These are phyloP conservation scores for Sphagnum contortum DNA, from an alignment of 225 moss, liverwort and hornwort genomes.

Conservation along the genomic window DNA sequence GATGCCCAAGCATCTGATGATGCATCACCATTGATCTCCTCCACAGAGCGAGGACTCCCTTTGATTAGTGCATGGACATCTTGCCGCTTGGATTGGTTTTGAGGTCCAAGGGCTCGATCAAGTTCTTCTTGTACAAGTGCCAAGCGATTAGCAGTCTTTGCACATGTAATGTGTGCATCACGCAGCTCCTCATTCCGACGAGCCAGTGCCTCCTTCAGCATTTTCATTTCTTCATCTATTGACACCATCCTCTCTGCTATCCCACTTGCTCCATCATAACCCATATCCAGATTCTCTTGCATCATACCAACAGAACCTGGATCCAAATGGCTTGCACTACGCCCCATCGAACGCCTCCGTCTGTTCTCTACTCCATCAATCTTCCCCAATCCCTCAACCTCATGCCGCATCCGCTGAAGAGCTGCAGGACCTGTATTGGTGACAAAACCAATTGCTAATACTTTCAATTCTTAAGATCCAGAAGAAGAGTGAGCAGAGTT, in stretches of 20 bases:
- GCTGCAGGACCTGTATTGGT: slow-evolving; percentile 36
- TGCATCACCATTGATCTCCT: slow-evolving; percentile 17
- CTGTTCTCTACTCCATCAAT: slow-evolving; percentile 29
- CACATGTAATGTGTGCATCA: slow-evolving; percentile 36
- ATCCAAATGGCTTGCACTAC: slow-evolving; percentile 38
- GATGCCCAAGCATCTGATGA: slow-evolving; percentile 24
- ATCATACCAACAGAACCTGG: slow-evolving; percentile 21
- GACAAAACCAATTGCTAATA: not conserved
- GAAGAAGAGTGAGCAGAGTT: not conserved
- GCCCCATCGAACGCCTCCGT: slow-evolving; percentile 31
- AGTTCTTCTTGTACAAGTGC: slow-evolving; percentile 43
- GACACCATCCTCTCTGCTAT: slow-evolving; percentile 47
- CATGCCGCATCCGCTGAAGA: slow-evolving; percentile 54
- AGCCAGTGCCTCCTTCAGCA: slow-evolving; percentile 50
- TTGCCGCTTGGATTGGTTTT: not conserved
- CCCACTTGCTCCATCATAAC: slow-evolving; percentile 10
- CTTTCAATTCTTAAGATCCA: not conserved
- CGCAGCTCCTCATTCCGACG: slow-evolving; percentile 48
- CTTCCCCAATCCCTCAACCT: slow-evolving; percentile 36
- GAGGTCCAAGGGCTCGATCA: not conserved
- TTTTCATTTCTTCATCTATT: slow-evolving; percentile 50
- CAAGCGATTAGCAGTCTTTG: slow-evolving; percentile 40
- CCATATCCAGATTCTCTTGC: slow-evolving; percentile 29
- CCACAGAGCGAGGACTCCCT: not conserved
- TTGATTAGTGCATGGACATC: not conserved